phyloP scores from a whole-genome alignment of 352 stramenopile species.

The Phytophthora aleatoria region DNA sequence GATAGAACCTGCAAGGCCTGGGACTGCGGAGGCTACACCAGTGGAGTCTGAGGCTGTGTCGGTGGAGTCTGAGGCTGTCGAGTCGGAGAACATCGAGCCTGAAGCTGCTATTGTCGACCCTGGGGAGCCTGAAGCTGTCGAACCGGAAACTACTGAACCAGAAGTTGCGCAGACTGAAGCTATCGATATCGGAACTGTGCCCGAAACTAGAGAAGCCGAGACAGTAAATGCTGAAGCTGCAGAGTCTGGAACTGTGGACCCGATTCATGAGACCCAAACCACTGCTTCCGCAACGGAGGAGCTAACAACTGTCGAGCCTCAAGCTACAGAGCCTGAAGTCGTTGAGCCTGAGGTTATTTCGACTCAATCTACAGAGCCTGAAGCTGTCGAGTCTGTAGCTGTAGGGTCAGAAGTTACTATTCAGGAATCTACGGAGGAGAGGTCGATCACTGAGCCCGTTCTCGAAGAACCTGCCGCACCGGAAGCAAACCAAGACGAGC shows the following conservation, averaged over 20 bases:
- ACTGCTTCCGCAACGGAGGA: not conserved
- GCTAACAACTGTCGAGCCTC: not conserved
- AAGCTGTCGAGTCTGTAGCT: slow-evolving; percentile 4
- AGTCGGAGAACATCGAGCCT: not conserved
- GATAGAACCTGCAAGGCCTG: not conserved
- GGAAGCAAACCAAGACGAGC: slow-evolving; percentile 6
- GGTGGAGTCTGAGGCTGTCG: not conserved
- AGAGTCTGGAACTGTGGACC: not conserved
- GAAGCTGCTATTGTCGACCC: not conserved
- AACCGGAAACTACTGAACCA: not conserved
- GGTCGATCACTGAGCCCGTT: not conserved
- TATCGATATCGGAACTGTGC: too few species aligned
- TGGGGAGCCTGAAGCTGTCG: not conserved
- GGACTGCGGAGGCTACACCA: too few species aligned
- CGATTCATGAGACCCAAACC: not conserved
- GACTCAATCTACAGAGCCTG: not conserved
- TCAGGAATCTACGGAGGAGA: slow-evolving; percentile 4
- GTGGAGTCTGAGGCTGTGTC: not conserved
- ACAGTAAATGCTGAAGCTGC: not conserved
- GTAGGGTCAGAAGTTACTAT: not conserved
- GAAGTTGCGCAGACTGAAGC: not conserved
- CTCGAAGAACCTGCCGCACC: not conserved
- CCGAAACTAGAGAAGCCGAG: too few species aligned
- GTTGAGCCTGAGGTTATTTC: not conserved
- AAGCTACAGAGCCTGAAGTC: not conserved